Percentiles rank a stretch among this genome's conserved stretches.
Evolutionary conservation across 768 basidiomycete species (phyloP).

Genomic region (Dacryopinax primogenitus): DNA sequence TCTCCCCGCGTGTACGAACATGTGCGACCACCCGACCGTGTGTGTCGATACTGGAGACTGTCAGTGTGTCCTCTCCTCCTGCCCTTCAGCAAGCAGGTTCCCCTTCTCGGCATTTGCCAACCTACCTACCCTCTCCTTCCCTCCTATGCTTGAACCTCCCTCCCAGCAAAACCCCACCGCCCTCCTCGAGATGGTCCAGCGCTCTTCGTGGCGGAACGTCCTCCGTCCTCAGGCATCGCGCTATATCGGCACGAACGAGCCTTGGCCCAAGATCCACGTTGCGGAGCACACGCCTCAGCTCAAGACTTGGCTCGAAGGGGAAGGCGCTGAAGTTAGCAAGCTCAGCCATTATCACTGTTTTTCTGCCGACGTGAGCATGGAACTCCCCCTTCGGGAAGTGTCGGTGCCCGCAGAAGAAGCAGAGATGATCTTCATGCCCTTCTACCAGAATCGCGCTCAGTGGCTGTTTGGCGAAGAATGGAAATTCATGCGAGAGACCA

Average conservation of each 20-base stretch:
- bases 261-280: constrained; percentile 25
- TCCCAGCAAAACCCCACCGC: not conserved
- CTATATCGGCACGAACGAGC: constrained; percentile 18
- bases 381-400: constrained; percentile 22
- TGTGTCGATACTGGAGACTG: constrained; percentile 27
- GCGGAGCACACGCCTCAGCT: constrained; percentile 21
- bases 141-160: not conserved
- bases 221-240: constrained; percentile 23
- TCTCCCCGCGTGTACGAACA: constrained; percentile 26
- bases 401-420: constrained; percentile 26
- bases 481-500: constrained; percentile 19
- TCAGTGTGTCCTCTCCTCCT: constrained; percentile 25
- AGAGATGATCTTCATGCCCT: constrained; percentile 24
- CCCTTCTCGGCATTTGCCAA: constrained; percentile 19
- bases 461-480: constrained; percentile 22
- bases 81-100: constrained; percentile 20
- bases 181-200: constrained; percentile 17
- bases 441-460: constrained; percentile 22
- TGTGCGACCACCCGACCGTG: constrained; percentile 24
- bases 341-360: constrained; percentile 24
- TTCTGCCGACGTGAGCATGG: constrained; percentile 26
- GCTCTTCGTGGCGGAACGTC: constrained; percentile 22
- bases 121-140: constrained; percentile 13
- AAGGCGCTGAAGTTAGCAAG: constrained; percentile 22
- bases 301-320: constrained; percentile 17